These are phyloP conservation scores for Hypholoma fasciculare DNA, from an alignment of 768 basidiomycete genomes.

Conservation along the genomic window DNA sequence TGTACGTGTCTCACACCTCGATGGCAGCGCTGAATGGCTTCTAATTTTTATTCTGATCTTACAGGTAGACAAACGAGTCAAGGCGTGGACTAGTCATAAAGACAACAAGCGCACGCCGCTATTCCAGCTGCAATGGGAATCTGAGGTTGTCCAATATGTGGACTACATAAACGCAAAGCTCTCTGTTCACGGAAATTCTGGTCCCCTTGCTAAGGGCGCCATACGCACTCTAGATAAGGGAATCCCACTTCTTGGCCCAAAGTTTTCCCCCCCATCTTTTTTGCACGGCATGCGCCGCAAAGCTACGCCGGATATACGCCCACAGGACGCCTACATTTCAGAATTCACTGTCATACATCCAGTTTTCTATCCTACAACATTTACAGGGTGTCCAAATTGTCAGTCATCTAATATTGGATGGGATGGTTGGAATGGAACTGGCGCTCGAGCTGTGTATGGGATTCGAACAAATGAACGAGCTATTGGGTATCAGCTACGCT, in stretches of 20 bases:
- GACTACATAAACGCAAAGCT: not conserved
- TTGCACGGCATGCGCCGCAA: not conserved
- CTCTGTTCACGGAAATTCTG: slow-evolving; percentile 4
- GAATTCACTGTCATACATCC: no score
- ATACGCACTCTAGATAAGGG: not conserved
- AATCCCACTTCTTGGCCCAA: slow-evolving; percentile 5
- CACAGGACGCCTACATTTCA: no score
- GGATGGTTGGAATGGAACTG: slow-evolving; percentile 4
- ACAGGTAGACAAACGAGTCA: slow-evolving; percentile 1
- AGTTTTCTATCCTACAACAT: no score
- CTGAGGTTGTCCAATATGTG: slow-evolving; percentile 10
- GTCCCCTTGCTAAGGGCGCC: not conserved
- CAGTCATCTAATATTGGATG: not conserved
- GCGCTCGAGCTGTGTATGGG: not conserved
- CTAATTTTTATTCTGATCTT: not conserved
- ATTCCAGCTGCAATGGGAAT: slow-evolving; percentile 6
- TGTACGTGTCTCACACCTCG: no score
- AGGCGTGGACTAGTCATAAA: not conserved
- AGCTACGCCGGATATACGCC: not conserved
- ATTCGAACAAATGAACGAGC: slow-evolving; percentile 4
- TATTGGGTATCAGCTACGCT: slow-evolving; percentile 9
- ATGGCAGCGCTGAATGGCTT: no score
- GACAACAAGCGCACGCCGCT: not conserved
- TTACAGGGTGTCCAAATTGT: slow-evolving; percentile 3
- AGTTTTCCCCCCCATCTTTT: slow-evolving; percentile 1